Conservation (phyloP, 768 basidiomycete genomes). For the Leccinum broughii region DNA sequence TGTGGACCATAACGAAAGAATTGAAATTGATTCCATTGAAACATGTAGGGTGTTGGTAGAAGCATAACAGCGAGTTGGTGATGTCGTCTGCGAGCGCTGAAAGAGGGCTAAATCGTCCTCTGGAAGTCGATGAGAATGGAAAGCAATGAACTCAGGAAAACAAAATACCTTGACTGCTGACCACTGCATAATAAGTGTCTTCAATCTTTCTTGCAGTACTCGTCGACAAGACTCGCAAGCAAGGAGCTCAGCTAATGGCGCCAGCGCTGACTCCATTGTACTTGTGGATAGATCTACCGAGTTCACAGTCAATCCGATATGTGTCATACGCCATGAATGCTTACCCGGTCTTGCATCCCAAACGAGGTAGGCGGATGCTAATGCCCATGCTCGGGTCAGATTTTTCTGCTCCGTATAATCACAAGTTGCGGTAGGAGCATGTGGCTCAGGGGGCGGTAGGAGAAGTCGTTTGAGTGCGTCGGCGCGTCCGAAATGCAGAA, state of each 20-base stretch:
- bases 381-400: conserved; percentile 76
- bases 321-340: conserved; percentile 16
- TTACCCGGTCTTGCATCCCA: conserved; percentile 82
- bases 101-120: conserved; percentile 53
- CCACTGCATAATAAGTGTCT: conserved; percentile 72
- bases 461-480: conserved; percentile 82
- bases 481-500: conserved; percentile 77
- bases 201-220: conserved; percentile 64
- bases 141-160: background rate
- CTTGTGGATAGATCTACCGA: conserved; percentile 66
- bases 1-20: background rate
- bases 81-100: background rate
- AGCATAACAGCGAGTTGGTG: conserved; percentile 7
- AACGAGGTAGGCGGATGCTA: conserved; percentile 79
- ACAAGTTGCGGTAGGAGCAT: conserved; percentile 66
- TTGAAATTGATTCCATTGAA: background rate
- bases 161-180: conserved; percentile 66
- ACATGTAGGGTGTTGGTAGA: background rate
- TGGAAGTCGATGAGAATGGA: conserved; percentile 26
- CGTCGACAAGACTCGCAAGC: conserved; percentile 67
- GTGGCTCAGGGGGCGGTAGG: conserved; percentile 71
- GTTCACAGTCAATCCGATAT: conserved; percentile 4
- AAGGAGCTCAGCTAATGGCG: conserved; percentile 67
- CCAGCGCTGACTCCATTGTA: conserved; percentile 70
- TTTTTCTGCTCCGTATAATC: conserved; percentile 79